Evolutionary conservation across 441 rosid species (phyloP).

Genomic region (Heliophila coronopifolia): DNA sequence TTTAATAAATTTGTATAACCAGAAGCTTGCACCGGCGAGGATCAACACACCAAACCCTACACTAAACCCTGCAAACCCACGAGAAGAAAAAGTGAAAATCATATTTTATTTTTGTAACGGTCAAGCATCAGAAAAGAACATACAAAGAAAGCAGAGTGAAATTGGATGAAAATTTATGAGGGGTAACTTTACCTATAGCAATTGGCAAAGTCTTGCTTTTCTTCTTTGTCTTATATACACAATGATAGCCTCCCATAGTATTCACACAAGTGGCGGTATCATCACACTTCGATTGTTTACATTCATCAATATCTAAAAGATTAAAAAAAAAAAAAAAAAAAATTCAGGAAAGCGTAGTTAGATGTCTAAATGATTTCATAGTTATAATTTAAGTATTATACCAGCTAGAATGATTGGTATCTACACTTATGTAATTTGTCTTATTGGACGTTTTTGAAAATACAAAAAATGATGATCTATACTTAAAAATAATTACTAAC

Average conservation of each 20-base stretch:
- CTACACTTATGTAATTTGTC: no score
- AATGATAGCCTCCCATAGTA: background rate
- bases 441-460: no score
- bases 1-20: slow-evolving; percentile 3
- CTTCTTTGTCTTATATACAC: background rate
- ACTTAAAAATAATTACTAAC: slow-evolving; percentile 10
- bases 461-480: no score
- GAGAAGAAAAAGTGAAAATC: background rate
- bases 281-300: background rate
- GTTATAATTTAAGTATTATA: background rate
- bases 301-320: slow-evolving; percentile 9
- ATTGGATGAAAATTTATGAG: no score
- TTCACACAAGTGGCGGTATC: no score
- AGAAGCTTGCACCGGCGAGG: background rate
- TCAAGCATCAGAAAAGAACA: background rate
- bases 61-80: slow-evolving; percentile 6
- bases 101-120: background rate
- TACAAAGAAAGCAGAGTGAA: background rate
- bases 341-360: background rate
- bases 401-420: background rate
- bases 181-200: background rate
- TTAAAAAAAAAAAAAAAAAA: no score
- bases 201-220: background rate
- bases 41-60: slow-evolving; percentile 3
- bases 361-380: background rate